Evolutionary conservation across 768 basidiomycete genomes (phyloP).

Genomic region (Strobilomyces echinocephalus): DNA sequence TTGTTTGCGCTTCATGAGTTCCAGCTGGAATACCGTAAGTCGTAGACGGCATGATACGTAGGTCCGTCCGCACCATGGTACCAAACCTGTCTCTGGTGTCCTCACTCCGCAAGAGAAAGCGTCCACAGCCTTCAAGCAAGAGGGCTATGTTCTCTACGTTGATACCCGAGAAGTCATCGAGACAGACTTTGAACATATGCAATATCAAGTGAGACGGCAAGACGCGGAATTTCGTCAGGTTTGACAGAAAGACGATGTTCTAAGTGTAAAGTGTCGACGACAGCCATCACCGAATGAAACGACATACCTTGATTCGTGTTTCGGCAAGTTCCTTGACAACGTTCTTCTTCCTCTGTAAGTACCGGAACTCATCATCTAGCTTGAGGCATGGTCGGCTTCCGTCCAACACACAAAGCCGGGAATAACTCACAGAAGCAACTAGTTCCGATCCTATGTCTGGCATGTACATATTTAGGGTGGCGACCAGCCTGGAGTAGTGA

Average conservation of each 20-base stretch:
- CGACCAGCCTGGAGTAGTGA: constrained; percentile 87
- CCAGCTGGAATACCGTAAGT: constrained; percentile 54
- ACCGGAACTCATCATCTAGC: constrained; percentile 97
- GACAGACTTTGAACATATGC: constrained; percentile 94
- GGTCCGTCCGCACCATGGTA: constrained; percentile 61
- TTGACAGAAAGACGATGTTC: constrained; percentile 87
- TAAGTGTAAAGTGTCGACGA: constrained; percentile 26
- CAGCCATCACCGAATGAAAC: not conserved
- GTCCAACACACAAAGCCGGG: not conserved
- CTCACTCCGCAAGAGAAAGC: constrained; percentile 84
- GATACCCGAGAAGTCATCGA: constrained; percentile 89
- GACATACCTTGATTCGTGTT: constrained; percentile 70
- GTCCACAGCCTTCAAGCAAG: constrained; percentile 88
- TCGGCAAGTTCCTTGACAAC: constrained; percentile 87
- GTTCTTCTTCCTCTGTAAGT: constrained; percentile 90
- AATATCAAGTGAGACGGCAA: constrained; percentile 89
- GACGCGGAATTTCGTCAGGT: constrained; percentile 92
- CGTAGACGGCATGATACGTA: not conserved
- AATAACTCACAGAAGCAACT: constrained; percentile 62
- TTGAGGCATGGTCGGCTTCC: constrained; percentile 28
- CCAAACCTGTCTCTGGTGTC: constrained; percentile 83
- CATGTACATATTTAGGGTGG: constrained; percentile 88
- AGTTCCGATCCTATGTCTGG: constrained; percentile 86
- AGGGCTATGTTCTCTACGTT: constrained; percentile 94
- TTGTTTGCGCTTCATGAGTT: constrained; percentile 94